Percentiles rank a stretch among this genome's conserved stretches.
phyloP scores from a whole-genome alignment of 306 rosid genomes.

The Gastrolobium villosum region DNA sequence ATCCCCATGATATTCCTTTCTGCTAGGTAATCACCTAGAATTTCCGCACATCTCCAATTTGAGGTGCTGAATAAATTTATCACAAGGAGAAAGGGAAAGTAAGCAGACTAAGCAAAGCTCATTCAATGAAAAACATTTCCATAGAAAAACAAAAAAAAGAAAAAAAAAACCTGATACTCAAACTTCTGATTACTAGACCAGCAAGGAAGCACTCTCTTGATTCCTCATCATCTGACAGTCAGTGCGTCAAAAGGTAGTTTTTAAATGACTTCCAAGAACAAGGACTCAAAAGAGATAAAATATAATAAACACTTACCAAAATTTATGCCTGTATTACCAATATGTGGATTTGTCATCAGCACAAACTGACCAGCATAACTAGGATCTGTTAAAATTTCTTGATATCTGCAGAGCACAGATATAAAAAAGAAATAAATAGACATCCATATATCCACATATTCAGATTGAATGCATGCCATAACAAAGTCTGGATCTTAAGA shows the following conservation, averaged over 20 bases:
- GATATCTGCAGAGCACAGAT: conserved; percentile 69
- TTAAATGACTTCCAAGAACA: conserved; percentile 34
- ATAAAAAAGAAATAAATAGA: conserved; percentile 20
- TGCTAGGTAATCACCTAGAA: conserved; percentile 77
- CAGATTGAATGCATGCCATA: neutral
- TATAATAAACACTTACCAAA: conserved; percentile 61
- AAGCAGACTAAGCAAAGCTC: conserved; percentile 29
- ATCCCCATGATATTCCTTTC: conserved; percentile 96
- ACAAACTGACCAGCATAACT: conserved; percentile 98
- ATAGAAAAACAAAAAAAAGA: conserved; percentile 3
- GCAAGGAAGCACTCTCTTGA: conserved; percentile 85
- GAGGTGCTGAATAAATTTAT: conserved; percentile 39
- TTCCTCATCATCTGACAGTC: conserved; percentile 84
- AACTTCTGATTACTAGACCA: conserved; percentile 86
- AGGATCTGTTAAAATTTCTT: conserved; percentile 96
- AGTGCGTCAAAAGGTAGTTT: conserved; percentile 13
- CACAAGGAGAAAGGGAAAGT: conserved; percentile 14
- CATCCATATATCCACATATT: neutral
- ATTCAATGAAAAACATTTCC: conserved; percentile 9
- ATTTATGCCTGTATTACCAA: conserved; percentile 95
- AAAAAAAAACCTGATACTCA: conserved; percentile 74
- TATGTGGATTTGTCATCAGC: conserved; percentile 93
- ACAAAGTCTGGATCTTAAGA: neutral
- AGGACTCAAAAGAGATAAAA: neutral
- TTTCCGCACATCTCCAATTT: conserved; percentile 75